Base-by-base conservation (phyloP, 2,329 filamentous ascomycete species). In the Lecanicillium sp. region DNA sequence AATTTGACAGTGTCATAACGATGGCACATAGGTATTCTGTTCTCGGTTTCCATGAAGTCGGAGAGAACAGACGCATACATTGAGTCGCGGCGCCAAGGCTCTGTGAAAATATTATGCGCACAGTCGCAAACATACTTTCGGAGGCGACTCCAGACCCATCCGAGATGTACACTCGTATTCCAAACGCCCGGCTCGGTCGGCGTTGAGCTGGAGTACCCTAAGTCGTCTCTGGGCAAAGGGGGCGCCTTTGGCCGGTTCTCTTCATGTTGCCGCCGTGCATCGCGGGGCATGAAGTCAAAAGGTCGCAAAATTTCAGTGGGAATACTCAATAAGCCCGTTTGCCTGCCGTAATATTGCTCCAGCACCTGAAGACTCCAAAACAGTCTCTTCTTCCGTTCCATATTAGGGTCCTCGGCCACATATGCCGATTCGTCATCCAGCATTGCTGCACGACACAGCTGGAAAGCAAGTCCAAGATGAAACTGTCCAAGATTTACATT, bases 1-100 rank as follows among this genome's bases (percentile, higher is more conserved):
- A 73, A 73, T 37, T 68, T 70, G 44, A 69, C 68, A 1, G 65
- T 64, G 49, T 73, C 68, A 43, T 72, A 73, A 9, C 70, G 63
- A 46, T 72, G 69, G 39, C 65, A 71, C 44, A 68, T 66, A 5
- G 68, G 63, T 22, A 65, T 65, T 14, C 60, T 51, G 46, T 66
- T 70, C 47, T 72, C 68, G 3, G 65, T 63, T 47, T 71, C 69
- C 45, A 70, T 70, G 7, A 73, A 63, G 44, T 72, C 67, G 1
- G 69, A 70, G 1, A 68, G 53, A 0, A 73, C 63, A 45, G 63
- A 64, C 33, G 69, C 58, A 48, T 73, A 73, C 56, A 63, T 66
- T 1, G 69, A 73, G 49, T 72, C 68, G 45, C 68, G 62, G 12
- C 67, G 54, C 69, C 69, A 73, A 0, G 69, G 69, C 41, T 72